These are phyloP conservation scores for Tolypocladium guangdongense DNA, from an alignment of 2,329 filamentous ascomycete genomes.

Conservation along the genomic window DNA sequence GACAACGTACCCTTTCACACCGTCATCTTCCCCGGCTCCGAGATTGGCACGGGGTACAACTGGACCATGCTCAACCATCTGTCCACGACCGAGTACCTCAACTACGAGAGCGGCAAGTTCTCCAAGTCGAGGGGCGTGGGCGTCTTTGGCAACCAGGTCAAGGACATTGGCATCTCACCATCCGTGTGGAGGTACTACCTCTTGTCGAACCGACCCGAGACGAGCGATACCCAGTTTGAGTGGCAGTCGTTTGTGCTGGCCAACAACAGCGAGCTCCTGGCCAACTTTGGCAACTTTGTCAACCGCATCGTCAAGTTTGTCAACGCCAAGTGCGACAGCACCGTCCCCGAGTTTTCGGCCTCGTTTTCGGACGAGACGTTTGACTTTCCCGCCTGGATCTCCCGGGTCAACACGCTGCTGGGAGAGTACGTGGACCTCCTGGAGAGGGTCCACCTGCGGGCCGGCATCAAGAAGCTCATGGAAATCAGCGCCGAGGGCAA, in stretches of 20 bases:
- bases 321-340: constrained; percentile 62
- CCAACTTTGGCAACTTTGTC: constrained; percentile 65
- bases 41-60: constrained; percentile 71
- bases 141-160: constrained; percentile 84
- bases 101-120: constrained; percentile 86
- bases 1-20: constrained; percentile 56
- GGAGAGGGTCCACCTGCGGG: constrained; percentile 60
- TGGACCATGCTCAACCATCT: constrained; percentile 89
- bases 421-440: constrained; percentile 56
- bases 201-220: constrained; percentile 74
- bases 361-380: constrained; percentile 48
- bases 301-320: constrained; percentile 67
- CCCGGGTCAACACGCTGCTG: constrained; percentile 44
- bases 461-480: constrained; percentile 54
- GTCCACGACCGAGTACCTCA: constrained; percentile 77
- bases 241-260: constrained; percentile 73
- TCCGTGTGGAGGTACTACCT: constrained; percentile 95
- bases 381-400: constrained; percentile 12
- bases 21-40: constrained; percentile 81
- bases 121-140: constrained; percentile 83
- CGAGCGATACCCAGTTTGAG: constrained; percentile 79
- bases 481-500: constrained; percentile 51
- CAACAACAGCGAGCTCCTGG: constrained; percentile 83
- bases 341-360: constrained; percentile 50
- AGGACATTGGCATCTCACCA: constrained; percentile 71